These are phyloP conservation scores for Neonectria neomacrospora DNA, from an alignment of 2,329 filamentous ascomycete species.

Conservation along the genomic window DNA sequence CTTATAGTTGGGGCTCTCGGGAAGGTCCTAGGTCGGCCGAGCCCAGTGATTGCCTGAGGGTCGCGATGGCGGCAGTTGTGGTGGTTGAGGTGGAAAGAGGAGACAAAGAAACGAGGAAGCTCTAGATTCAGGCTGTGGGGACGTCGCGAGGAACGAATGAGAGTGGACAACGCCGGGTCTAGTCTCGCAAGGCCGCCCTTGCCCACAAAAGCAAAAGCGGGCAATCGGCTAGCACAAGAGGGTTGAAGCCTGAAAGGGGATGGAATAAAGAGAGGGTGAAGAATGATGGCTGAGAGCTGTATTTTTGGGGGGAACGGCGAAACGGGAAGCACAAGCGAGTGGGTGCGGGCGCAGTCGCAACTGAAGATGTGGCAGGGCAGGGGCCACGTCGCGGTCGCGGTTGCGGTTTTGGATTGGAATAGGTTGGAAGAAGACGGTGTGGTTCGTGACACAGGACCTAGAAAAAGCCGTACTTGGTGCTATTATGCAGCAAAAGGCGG, in stretches of 20 bases:
- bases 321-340: neutral
- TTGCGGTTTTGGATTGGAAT: conserved; percentile 10
- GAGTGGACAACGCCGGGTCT: conserved; percentile 22
- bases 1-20: conserved; percentile 28
- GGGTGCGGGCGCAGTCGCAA: conserved; percentile 24
- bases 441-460: conserved; percentile 15
- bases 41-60: conserved; percentile 16
- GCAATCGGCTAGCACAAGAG: conserved; percentile 10
- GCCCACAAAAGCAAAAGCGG: conserved; percentile 24
- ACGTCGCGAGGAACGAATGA: conserved; percentile 17
- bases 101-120: conserved; percentile 21
- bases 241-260: conserved; percentile 13
- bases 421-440: conserved; percentile 7
- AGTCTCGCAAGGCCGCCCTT: conserved; percentile 27
- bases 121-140: conserved; percentile 20
- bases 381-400: conserved; percentile 43
- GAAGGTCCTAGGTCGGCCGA: neutral
- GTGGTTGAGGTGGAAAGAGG: conserved; percentile 16
- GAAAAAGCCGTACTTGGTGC: neutral
- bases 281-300: neutral
- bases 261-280: conserved; percentile 22
- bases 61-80: conserved; percentile 26
- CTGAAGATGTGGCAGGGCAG: conserved; percentile 30
- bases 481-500: conserved; percentile 3
- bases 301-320: neutral